Conservation (phyloP, 495 filamentous ascomycete species). For the Trichoderma reesei region DNA sequence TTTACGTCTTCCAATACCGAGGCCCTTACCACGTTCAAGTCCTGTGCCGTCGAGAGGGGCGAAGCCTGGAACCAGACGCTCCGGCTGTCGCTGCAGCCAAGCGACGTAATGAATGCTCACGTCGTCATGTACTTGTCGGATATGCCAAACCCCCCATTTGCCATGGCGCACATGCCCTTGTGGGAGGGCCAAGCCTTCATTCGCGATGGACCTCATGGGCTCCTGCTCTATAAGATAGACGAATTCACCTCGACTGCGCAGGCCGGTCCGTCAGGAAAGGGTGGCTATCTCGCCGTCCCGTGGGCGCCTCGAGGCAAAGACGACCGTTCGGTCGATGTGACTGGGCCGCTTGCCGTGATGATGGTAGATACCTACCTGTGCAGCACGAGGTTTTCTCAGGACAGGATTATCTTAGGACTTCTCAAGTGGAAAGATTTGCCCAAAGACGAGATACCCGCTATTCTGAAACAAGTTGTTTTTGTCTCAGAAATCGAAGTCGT, state of each 20-base stretch:
- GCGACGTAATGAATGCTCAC: slow-evolving; percentile 76
- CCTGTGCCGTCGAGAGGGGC: slow-evolving; percentile 65
- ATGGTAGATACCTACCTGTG: slow-evolving; percentile 81
- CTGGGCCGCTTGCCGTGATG: slow-evolving; percentile 64
- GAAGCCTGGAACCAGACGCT: slow-evolving; percentile 82
- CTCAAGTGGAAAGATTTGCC: slow-evolving; percentile 75
- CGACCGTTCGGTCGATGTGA: slow-evolving; percentile 60
- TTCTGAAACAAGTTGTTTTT: slow-evolving; percentile 77
- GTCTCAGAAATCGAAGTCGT: slow-evolving; percentile 97
- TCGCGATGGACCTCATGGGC: slow-evolving; percentile 69
- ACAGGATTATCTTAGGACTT: slow-evolving; percentile 75
- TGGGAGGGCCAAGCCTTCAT: slow-evolving; percentile 92
- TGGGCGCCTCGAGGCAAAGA: slow-evolving; percentile 62
- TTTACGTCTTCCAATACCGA: slow-evolving; percentile 72
- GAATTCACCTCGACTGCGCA: slow-evolving; percentile 57
- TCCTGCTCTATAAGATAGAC: slow-evolving; percentile 82
- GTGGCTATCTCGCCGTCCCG: slow-evolving; percentile 74
- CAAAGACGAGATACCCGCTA: slow-evolving; percentile 54
- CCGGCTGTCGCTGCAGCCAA: slow-evolving; percentile 64
- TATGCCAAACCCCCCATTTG: slow-evolving; percentile 75
- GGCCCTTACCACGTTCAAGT: slow-evolving; percentile 74
- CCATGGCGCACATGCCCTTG: slow-evolving; percentile 83
- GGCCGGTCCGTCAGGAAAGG: slow-evolving; percentile 48
- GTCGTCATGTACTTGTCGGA: slow-evolving; percentile 83
- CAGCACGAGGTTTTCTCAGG: slow-evolving; percentile 92